A percentile compares a stretch with the other conserved stretches of the same genome.
Conservation (phyloP, 2,329 filamentous ascomycete species). For the Aureobasidium vineae region DNA sequence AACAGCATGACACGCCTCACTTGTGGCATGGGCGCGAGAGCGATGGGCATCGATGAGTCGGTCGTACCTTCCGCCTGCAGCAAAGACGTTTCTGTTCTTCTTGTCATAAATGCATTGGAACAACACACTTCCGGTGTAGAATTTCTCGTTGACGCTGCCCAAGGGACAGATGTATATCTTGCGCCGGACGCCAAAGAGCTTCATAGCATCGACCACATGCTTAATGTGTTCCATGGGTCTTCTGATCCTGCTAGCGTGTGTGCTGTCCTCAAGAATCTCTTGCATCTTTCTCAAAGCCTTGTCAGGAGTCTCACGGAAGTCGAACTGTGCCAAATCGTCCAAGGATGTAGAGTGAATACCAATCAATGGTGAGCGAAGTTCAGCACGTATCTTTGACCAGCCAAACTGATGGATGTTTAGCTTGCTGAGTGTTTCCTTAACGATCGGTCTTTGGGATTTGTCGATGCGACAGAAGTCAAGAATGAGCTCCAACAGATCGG, state of each 20-base stretch:
- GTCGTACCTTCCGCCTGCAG: slow-evolving; percentile 92
- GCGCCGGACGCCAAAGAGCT: slow-evolving; percentile 68
- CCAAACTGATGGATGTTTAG: slow-evolving; percentile 77
- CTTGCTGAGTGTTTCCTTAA: slow-evolving; percentile 82
- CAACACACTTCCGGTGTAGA: slow-evolving; percentile 80
- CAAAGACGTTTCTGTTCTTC: slow-evolving; percentile 75
- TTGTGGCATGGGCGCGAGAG: slow-evolving; percentile 52
- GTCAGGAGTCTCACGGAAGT: slow-evolving; percentile 77
- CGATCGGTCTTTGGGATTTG: slow-evolving; percentile 62
- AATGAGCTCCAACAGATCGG: slow-evolving; percentile 79
- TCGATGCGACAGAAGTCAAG: slow-evolving; percentile 86
- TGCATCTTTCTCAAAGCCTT: slow-evolving; percentile 66
- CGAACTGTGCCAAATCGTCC: slow-evolving; percentile 85
- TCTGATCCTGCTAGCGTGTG: slow-evolving; percentile 30
- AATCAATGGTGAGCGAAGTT: slow-evolving; percentile 76
- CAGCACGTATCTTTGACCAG: slow-evolving; percentile 78
- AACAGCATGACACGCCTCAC: slow-evolving; percentile 66
- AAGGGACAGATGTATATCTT: slow-evolving; percentile 84
- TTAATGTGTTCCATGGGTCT: slow-evolving; percentile 66
- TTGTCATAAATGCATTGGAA: slow-evolving; percentile 93
- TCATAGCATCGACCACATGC: slow-evolving; percentile 72
- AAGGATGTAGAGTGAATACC: slow-evolving; percentile 85
- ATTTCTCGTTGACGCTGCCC: slow-evolving; percentile 85
- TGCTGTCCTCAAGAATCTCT: slow-evolving; percentile 52
- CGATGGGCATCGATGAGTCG: slow-evolving; percentile 80